Evolutionary conservation across 495 filamentous ascomycete genomes (phyloP).

Genomic region (Lepraria neglecta): DNA sequence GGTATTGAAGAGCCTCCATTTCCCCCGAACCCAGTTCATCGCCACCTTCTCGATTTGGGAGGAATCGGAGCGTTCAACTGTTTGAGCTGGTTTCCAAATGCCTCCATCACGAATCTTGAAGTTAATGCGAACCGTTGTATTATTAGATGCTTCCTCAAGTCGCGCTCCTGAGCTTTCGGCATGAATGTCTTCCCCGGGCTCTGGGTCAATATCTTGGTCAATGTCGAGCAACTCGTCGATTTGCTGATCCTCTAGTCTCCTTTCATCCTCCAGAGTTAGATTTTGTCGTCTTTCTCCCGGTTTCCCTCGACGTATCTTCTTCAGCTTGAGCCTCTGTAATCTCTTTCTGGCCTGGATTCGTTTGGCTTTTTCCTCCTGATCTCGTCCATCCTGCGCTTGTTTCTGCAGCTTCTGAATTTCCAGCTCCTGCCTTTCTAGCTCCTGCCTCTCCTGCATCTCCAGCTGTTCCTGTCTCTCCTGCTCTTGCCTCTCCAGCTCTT

Average conservation of each 20-base stretch:
- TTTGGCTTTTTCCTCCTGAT: slow-evolving; percentile 3
- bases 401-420: not conserved
- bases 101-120: slow-evolving; percentile 7
- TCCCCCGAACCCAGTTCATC: slow-evolving; percentile 1
- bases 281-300: not conserved
- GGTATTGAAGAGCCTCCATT: slow-evolving; percentile 9
- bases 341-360: slow-evolving; percentile 1
- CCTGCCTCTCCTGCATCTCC: too few relatives aligned
- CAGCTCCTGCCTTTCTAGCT: not conserved
- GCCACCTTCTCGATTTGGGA: slow-evolving; percentile 11
- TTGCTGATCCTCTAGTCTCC: slow-evolving; percentile 1
- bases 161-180: not conserved
- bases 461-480: too few relatives aligned
- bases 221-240: slow-evolving; percentile 1
- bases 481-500: too few relatives aligned
- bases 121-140: slow-evolving; percentile 16
- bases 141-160: slow-evolving; percentile 4
- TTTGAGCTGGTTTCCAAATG: slow-evolving; percentile 9
- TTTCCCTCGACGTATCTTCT: not conserved
- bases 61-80: slow-evolving; percentile 4
- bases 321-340: slow-evolving; percentile 3
- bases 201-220: not conserved
- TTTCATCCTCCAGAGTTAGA: not conserved
- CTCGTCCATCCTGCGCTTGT: not conserved
- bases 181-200: not conserved